Evolutionary conservation across 2,329 filamentous ascomycete species (phyloP), one percentile per base, ranked within the genome.

Genomic region (Myriosclerotinia scirpicola): DNA sequence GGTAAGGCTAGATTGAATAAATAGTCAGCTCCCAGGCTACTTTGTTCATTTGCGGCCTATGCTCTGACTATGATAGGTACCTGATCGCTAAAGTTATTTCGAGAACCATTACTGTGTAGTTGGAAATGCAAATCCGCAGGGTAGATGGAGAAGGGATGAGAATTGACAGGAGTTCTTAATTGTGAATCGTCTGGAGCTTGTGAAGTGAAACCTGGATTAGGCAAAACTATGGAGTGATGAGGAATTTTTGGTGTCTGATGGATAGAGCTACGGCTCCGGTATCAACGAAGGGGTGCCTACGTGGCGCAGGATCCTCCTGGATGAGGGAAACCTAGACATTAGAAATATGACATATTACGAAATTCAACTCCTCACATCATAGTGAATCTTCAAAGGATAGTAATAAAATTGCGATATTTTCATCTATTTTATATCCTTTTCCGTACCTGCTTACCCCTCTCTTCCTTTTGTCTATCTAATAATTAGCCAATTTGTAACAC

Each of bases 1-100:
- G 80, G 84, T 87, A 83, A 87, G 85, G 74, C 73, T 76, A 76
- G 74, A 75, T 59, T 76, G 71, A 72, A 66, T 52, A 38, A 38
- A 36, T 20, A 50, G 58, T 61, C 44, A 12, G 9, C n/a, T 22
- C 30, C 44, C 46, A 36, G 58, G 26, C 58, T 61, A 40, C 34
- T 38, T 50, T 50, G 11, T 61, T 61, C 58, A 26, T 61, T 61
- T 61, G 58, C 34, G 30, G 58, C 58, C 50, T 40, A 61, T 61
- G 34, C 58, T 50, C 58, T 38, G 58, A 50, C 26, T 14, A 8
- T 61, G 30, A 50, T 61, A 61, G 58, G 58, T 50, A 14, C 34
- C 14, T 40, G 36, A 50, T 61, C 34, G 34, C n/a, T 34, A 61
- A 50, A 52, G 26, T 11, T 22, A 14, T 38, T n/a, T 50, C 58